Conservation (phyloP, 192 early-diverging fungal genomes). For the Gaertneriomyces sp. region DNA sequence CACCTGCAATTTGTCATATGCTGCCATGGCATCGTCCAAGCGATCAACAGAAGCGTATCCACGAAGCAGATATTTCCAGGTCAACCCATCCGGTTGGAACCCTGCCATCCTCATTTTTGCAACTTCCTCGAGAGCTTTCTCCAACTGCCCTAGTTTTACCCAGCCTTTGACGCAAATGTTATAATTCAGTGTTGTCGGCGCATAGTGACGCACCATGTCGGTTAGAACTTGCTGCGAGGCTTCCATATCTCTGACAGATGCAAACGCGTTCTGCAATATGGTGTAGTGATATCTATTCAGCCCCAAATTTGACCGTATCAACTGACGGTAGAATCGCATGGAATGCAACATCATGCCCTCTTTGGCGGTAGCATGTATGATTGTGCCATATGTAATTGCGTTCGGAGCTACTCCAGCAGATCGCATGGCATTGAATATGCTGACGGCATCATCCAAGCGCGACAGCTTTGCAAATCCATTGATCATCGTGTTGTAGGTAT, state of each 20-base stretch:
- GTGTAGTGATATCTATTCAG: conserved; percentile 18
- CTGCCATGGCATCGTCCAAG: conserved; percentile 11
- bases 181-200: conserved; percentile 18
- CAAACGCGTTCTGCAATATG: conserved; percentile 24
- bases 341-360: conserved; percentile 26
- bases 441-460: conserved; percentile 14
- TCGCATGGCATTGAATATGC: conserved; percentile 11
- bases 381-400: conserved; percentile 11
- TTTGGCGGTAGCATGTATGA: conserved; percentile 10
- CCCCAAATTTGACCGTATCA: not conserved
- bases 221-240: conserved; percentile 16
- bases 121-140: conserved; percentile 6
- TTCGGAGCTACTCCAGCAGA: conserved; percentile 6
- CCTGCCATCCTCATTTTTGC: conserved; percentile 19
- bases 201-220: conserved; percentile 18
- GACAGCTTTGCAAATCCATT: not conserved
- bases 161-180: conserved; percentile 17
- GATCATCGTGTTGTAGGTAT: conserved; percentile 25
- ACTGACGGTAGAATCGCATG: conserved; percentile 22
- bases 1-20: not conserved
- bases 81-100: not conserved
- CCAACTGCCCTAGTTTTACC: conserved; percentile 5
- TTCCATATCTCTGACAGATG: conserved; percentile 21
- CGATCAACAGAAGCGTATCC: not conserved
- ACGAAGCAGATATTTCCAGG: conserved; percentile 11